A percentile compares a stretch with the other conserved stretches of the same genome.
Conservation (phyloP, 2,329 filamentous ascomycete species). For the Didymella sp. region DNA sequence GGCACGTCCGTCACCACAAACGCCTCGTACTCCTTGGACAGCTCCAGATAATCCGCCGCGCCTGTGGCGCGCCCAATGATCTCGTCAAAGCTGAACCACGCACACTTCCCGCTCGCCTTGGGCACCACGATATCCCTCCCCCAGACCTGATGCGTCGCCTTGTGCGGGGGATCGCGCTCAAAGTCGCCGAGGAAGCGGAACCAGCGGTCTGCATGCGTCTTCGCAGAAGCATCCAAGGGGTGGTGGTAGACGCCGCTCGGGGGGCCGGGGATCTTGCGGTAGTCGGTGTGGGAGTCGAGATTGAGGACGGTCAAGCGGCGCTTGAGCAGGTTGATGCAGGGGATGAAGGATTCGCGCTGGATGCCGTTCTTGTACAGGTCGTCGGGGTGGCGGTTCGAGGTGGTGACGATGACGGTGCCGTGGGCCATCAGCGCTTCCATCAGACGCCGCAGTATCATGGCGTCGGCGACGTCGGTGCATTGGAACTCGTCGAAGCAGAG, state of each 20-base stretch:
- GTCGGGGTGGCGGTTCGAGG: conserved; percentile 93
- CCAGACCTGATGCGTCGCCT: conserved; percentile 86
- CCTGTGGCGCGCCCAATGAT: conserved; percentile 87
- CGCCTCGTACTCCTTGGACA: conserved; percentile 87
- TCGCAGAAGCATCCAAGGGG: conserved; percentile 78
- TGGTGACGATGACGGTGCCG: conserved; percentile 95
- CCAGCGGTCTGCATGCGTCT: conserved; percentile 89
- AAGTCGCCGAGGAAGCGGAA: conserved; percentile 92
- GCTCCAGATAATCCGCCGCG: conserved; percentile 92
- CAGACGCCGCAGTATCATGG: conserved; percentile 92
- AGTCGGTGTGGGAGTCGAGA: conserved; percentile 93
- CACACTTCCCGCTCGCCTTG: conserved; percentile 82
- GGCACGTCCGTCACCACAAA: conserved; percentile 93
- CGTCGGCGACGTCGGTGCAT: conserved; percentile 96
- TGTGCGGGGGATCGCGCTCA: conserved; percentile 74
- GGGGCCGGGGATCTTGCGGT: conserved; percentile 93
- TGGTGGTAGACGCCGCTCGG: conserved; percentile 94
- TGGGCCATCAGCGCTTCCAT: conserved; percentile 93
- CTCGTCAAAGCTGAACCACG: conserved; percentile 91
- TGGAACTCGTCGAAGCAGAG: conserved; percentile 99
- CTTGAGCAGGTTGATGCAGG: conserved; percentile 92
- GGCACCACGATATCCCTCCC: conserved; percentile 89
- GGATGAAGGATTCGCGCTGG: conserved; percentile 92
- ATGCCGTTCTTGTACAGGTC: conserved; percentile 99
- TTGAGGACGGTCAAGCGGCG: conserved; percentile 86